Evolutionary conservation across 441 rosid genomes (phyloP).

Genomic region (Pelargonium myrrhifolium): DNA sequence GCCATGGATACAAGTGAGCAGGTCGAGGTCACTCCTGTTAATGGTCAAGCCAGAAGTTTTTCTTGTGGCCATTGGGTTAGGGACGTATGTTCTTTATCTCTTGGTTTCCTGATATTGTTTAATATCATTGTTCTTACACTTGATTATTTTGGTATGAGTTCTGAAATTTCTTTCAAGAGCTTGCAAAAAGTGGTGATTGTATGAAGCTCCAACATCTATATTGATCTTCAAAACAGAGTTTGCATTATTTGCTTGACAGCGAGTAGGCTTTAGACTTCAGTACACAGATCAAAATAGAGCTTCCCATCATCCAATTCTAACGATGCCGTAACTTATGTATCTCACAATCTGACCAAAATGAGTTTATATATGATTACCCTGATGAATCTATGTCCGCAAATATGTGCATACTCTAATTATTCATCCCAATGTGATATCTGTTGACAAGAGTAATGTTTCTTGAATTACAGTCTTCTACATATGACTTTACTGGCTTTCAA

Average conservation of each 20-base stretch:
- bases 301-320: neutral
- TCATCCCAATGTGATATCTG: neutral
- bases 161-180: neutral
- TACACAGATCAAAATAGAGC: neutral
- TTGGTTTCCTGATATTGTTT: constrained; percentile 10
- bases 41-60: constrained; percentile 69
- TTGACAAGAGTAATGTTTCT: constrained; percentile 17
- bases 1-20: constrained; percentile 95
- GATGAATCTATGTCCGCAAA: neutral
- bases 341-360: neutral
- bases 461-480: constrained; percentile 57
- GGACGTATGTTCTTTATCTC: constrained; percentile 47
- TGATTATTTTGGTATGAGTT: neutral
- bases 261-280: neutral
- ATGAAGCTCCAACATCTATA: neutral
- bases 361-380: neutral
- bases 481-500: constrained; percentile 58
- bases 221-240: neutral
- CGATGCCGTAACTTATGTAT: neutral
- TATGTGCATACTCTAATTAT: neutral
- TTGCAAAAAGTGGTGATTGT: neutral
- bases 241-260: neutral
- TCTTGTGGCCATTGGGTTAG: constrained; percentile 71
- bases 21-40: constrained; percentile 74
- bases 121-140: neutral